These are phyloP conservation scores for Naganishia sp. DNA, from an alignment of 1,284 basidiomycete species.

Conservation along the genomic window DNA sequence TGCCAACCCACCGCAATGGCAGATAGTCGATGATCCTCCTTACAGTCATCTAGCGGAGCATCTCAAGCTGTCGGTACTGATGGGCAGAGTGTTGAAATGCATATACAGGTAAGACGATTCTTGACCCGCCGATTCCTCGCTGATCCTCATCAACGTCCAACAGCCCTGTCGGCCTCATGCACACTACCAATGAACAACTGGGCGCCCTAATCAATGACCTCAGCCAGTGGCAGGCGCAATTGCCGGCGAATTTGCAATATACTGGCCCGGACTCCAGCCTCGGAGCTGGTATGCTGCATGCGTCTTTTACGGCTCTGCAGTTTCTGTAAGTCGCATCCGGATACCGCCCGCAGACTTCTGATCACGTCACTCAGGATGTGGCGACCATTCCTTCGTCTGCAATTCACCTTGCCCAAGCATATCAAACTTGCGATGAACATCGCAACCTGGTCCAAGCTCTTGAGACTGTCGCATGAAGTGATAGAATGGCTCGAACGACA, in stretches of 20 bases:
- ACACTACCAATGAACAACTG: slow-evolving; percentile 76
- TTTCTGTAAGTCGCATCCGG: slow-evolving; percentile 47
- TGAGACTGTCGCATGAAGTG: slow-evolving; percentile 70
- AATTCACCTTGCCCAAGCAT: slow-evolving; percentile 79
- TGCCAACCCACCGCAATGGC: slow-evolving; percentile 62
- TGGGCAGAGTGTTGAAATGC: slow-evolving; percentile 85
- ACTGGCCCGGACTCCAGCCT: slow-evolving; percentile 63
- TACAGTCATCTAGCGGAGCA: slow-evolving; percentile 69
- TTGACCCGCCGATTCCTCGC: neutral
- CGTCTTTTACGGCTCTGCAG: slow-evolving; percentile 80
- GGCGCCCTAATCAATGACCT: slow-evolving; percentile 70
- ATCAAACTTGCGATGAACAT: slow-evolving; percentile 79
- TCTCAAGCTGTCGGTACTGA: slow-evolving; percentile 78
- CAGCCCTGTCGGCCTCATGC: slow-evolving; percentile 80
- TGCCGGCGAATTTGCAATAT: slow-evolving; percentile 75
- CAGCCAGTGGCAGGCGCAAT: slow-evolving; percentile 70
- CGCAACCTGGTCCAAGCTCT: slow-evolving; percentile 73
- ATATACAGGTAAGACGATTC: slow-evolving; percentile 68
- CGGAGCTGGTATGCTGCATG: slow-evolving; percentile 69
- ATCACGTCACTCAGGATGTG: slow-evolving; percentile 60
- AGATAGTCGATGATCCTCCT: slow-evolving; percentile 32
- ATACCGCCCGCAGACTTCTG: slow-evolving; percentile 23
- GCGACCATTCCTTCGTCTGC: slow-evolving; percentile 93
- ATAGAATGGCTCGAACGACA: slow-evolving; percentile 88
- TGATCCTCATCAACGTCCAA: slow-evolving; percentile 27